phyloP scores from a whole-genome alignment of 2,329 filamentous ascomycete genomes.

The Metarhizium sp. region DNA sequence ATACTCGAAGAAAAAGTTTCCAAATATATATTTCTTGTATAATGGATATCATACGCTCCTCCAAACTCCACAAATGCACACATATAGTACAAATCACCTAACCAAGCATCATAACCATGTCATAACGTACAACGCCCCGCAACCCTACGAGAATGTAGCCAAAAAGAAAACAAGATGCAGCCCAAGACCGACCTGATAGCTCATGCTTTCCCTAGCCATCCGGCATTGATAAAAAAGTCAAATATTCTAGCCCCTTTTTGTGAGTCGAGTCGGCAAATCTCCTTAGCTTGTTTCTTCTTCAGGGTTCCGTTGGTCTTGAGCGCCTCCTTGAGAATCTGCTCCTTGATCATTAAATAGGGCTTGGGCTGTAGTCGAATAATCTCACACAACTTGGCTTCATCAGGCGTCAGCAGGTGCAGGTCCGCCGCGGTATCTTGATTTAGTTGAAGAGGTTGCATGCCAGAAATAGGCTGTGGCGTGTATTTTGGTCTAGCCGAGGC shows the following conservation, averaged over 20 bases:
- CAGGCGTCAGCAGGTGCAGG: constrained; percentile 72
- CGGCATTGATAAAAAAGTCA: constrained; percentile 88
- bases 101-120: not conserved
- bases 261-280: constrained; percentile 74
- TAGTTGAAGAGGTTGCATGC: constrained; percentile 55
- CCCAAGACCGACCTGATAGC: not conserved
- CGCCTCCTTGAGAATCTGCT: constrained; percentile 82
- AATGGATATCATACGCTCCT: constrained; percentile 2
- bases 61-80: not conserved
- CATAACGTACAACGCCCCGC: not conserved
- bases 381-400: constrained; percentile 81
- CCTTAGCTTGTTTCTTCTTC: constrained; percentile 89
- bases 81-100: not conserved
- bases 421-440: constrained; percentile 72
- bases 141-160: not conserved
- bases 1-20: not conserved
- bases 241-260: constrained; percentile 81
- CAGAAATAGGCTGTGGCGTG: constrained; percentile 46
- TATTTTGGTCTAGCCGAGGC: constrained; percentile 38
- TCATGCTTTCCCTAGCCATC: constrained; percentile 82
- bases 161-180: not conserved
- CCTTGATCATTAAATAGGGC: constrained; percentile 90
- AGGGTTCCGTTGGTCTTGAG: constrained; percentile 78
- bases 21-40: not conserved
- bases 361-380: constrained; percentile 81